These are phyloP conservation scores for Cornus suecica DNA, from an alignment of 148 eudicot genomes.

Conservation along the genomic window DNA sequence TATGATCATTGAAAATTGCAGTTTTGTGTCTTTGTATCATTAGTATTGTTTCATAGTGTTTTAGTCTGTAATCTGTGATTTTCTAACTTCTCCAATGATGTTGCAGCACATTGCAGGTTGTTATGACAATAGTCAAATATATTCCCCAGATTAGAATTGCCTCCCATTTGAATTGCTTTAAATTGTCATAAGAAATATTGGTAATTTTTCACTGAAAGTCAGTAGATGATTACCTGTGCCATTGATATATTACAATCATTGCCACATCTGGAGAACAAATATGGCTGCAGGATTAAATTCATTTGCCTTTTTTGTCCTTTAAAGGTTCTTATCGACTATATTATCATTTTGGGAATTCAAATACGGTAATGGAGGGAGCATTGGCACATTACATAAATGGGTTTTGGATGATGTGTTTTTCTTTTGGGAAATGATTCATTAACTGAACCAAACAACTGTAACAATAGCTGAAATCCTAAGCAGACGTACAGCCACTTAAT, in stretches of 20 bases:
- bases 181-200: background rate
- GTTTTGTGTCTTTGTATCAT: background rate
- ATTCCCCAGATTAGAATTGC: constrained; percentile 69
- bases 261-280: background rate
- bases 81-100: constrained; percentile 12
- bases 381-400: too few relatives aligned
- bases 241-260: background rate
- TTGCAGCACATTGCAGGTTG: constrained; percentile 82
- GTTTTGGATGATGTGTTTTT: too few relatives aligned
- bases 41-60: background rate
- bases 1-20: too few relatives aligned
- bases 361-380: too few relatives aligned
- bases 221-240: background rate
- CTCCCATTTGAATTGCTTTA: background rate
- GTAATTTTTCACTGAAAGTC: background rate
- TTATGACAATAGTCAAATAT: constrained; percentile 83
- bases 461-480: too few relatives aligned
- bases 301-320: too few relatives aligned
- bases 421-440: too few relatives aligned
- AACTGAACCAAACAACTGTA: too few relatives aligned
- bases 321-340: background rate
- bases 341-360: background rate
- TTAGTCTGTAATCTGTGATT: background rate
- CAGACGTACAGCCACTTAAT: too few relatives aligned
- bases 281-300: background rate